Conservation (phyloP, 2,329 filamentous ascomycete genomes). For the Arthrobotrys sphaeroides region DNA sequence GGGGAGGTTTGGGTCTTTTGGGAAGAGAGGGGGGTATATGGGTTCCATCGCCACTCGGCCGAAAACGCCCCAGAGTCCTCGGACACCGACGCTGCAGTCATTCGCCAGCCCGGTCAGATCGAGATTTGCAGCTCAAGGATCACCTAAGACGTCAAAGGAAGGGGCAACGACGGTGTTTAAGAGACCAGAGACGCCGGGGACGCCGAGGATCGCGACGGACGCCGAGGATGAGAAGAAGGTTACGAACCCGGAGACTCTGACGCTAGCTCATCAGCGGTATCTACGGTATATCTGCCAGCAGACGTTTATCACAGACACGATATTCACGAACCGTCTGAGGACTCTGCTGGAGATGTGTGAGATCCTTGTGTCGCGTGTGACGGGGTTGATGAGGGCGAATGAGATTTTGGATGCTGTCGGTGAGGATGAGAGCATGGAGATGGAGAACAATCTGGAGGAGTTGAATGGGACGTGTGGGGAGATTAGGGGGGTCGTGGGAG, state of each 20-base stretch:
- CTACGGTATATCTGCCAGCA: conserved; percentile 51
- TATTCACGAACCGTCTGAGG: conserved; percentile 56
- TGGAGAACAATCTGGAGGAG: conserved; percentile 39
- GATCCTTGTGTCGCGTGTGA: conserved; percentile 55
- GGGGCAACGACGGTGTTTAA: conserved; percentile 1
- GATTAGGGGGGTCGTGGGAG: conserved; percentile 54
- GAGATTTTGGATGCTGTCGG: conserved; percentile 54
- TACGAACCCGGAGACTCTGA: conserved; percentile 49
- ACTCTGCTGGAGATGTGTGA: conserved; percentile 55
- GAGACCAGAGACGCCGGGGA: conserved; percentile 34
- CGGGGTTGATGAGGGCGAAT: conserved; percentile 50
- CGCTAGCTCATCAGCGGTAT: conserved; percentile 48
- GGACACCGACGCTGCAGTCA: conserved; percentile 26
- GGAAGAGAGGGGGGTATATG: neutral
- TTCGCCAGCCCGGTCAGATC: conserved; percentile 35
- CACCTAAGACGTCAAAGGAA: conserved; percentile 19
- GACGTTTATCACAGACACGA: conserved; percentile 56
- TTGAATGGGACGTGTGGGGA: conserved; percentile 52
- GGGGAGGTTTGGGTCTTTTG: conserved; percentile 12
- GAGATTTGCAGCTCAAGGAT: conserved; percentile 27
- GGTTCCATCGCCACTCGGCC: conserved; percentile 15
- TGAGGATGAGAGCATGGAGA: conserved; percentile 34
- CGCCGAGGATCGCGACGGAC: conserved; percentile 7
- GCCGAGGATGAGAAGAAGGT: conserved; percentile 33
- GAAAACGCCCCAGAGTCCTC: conserved; percentile 39